Conservation (phyloP, 1,139 yeast species). For the Debaryomycetaceae sp. region DNA sequence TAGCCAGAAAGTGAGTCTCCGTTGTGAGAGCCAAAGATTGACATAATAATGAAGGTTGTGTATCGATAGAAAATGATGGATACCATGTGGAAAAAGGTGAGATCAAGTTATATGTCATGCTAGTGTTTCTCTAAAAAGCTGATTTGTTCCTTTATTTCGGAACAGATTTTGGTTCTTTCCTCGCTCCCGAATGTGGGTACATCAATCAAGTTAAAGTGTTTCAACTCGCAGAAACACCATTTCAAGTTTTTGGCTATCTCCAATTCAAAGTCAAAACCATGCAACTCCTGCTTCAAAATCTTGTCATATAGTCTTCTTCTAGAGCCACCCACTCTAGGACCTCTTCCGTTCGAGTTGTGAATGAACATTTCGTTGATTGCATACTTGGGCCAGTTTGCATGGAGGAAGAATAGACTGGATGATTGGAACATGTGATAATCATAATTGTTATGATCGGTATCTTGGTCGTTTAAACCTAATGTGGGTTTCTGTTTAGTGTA, state of each 20-base stretch:
- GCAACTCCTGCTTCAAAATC: conserved; percentile 23
- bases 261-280: conserved; percentile 29
- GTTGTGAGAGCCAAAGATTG: too few species aligned
- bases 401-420: conserved; percentile 29
- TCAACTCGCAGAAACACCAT: conserved; percentile 27
- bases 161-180: conserved; percentile 23
- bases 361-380: conserved; percentile 23
- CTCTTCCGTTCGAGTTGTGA: conserved; percentile 24
- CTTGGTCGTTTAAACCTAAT: conserved; percentile 19
- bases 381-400: conserved; percentile 40
- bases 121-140: conserved; percentile 14
- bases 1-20: too few species aligned
- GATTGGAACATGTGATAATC: conserved; percentile 27
- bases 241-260: conserved; percentile 22
- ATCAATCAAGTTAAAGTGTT: conserved; percentile 15
- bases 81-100: too few species aligned
- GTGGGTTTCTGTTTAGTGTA: conserved; percentile 14
- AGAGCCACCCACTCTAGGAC: conserved; percentile 17
- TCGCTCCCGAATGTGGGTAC: conserved; percentile 20
- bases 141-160: conserved; percentile 22
- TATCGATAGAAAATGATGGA: too few species aligned
- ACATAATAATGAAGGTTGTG: too few species aligned
- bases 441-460: conserved; percentile 22
- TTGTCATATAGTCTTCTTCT: conserved; percentile 29
- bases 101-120: not conserved